Evolutionary conservation across 345 rosid genomes (phyloP), one percentile per base, ranked within the genome.

Genomic region (Rhodamnia argentea): DNA sequence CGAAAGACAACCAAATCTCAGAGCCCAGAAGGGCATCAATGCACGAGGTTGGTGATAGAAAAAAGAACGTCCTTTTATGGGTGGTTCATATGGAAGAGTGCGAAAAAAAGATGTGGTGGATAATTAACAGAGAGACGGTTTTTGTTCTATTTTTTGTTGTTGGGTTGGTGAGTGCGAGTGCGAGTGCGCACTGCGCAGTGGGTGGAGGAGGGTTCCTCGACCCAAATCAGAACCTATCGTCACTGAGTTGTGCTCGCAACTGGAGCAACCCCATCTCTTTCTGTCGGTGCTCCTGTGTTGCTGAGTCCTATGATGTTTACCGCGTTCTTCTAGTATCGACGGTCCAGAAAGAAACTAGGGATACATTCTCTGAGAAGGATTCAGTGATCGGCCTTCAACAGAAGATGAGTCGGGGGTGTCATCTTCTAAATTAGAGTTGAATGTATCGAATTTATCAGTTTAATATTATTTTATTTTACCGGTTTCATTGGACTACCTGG

Each of bases 161-260:
- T 40, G 56, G 90, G 87, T 92, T 91, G 93, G 91, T 89, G 91
- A 51, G 82, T n/a, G n/a, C n/a, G n/a, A n/a, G n/a, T n/a, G n/a
- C n/a, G n/a, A n/a, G n/a, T n/a, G n/a, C n/a, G n/a, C n/a, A n/a
- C n/a, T n/a, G n/a, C n/a, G n/a, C n/a, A n/a, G n/a, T n/a, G n/a
- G n/a, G n/a, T n/a, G n/a, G n/a, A n/a, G n/a, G n/a, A n/a, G n/a
- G n/a, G n/a, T n/a, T n/a, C n/a, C n/a, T n/a, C n/a, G n/a, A n/a
- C n/a, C n/a, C n/a, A n/a, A 82, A 90, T 86, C 88, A 89, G 87
- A 90, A 92, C 98, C 87, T 95, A 96, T 95, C 95, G 83, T 15
- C 52, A n/a, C n/a, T n/a, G 95, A 91, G 98, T 96, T 96, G 98
- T 86, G 87, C 58, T 85, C 64, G 89, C 60, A 47, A 7, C 42